These are phyloP conservation scores for Cladosporium sp. DNA, from an alignment of 2,329 filamentous ascomycete species.

Conservation along the genomic window DNA sequence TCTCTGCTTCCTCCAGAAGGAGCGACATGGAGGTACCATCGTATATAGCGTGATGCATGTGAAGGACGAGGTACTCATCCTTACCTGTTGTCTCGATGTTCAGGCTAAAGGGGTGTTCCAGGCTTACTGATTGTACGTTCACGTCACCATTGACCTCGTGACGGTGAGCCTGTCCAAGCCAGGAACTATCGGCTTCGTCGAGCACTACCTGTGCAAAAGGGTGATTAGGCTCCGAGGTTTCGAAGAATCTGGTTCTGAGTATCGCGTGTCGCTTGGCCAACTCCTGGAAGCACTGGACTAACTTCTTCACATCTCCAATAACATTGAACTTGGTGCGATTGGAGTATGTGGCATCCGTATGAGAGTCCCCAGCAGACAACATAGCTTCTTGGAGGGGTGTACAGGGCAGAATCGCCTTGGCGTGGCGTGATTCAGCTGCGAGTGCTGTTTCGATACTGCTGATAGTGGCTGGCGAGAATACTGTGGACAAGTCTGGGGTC, in stretches of 20 bases:
- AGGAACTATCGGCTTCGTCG: constrained; percentile 40
- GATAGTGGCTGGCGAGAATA: neutral
- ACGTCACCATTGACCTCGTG: no score
- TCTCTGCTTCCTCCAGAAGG: constrained; percentile 68
- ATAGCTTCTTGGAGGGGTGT: constrained; percentile 86
- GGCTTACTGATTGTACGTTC: neutral
- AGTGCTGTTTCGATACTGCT: neutral
- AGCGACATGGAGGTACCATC: constrained; percentile 73
- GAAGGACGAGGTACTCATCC: constrained; percentile 30
- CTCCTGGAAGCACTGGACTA: constrained; percentile 59
- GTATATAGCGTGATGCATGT: constrained; percentile 78
- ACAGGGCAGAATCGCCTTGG: constrained; percentile 63
- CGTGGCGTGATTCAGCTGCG: neutral
- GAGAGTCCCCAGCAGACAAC: constrained; percentile 57
- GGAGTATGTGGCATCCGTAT: constrained; percentile 56
- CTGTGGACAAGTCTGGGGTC: neutral
- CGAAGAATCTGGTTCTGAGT: constrained; percentile 69
- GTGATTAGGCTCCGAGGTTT: constrained; percentile 56
- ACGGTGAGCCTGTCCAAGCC: constrained; percentile 24
- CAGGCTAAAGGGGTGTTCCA: neutral
- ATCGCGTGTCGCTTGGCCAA: constrained; percentile 69
- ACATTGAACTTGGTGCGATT: constrained; percentile 68
- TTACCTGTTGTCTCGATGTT: neutral
- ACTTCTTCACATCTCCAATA: constrained; percentile 42
- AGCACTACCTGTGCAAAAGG: constrained; percentile 73